Conservation (phyloP, 2,329 filamentous ascomycete species). For the Neophaeococcomyces aloes region DNA sequence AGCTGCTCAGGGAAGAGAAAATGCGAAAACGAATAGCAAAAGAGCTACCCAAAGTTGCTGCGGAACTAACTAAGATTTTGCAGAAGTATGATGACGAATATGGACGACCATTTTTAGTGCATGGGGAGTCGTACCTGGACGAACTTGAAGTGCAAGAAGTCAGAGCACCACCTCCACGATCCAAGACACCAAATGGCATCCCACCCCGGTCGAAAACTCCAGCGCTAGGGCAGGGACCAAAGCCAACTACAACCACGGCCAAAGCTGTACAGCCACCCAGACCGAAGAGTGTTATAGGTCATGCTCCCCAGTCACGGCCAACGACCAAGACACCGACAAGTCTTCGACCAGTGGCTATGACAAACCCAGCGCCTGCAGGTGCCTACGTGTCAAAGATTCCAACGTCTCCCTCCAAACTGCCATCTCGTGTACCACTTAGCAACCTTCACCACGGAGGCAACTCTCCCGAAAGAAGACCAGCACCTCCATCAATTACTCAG, state of each 20-base stretch:
- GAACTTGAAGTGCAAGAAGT: conserved; percentile 57
- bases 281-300: conserved; percentile 30
- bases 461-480: conserved; percentile 59
- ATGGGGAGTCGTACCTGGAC: conserved; percentile 84
- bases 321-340: conserved; percentile 39
- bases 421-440: conserved; percentile 35
- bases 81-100: conserved; percentile 90
- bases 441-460: conserved; percentile 50
- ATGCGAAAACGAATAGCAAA: conserved; percentile 96
- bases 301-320: conserved; percentile 32
- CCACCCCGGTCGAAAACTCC: conserved; percentile 44
- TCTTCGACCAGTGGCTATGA: conserved; percentile 22
- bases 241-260: conserved; percentile 11
- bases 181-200: conserved; percentile 64
- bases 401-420: conserved; percentile 40
- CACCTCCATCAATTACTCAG: conserved; percentile 28
- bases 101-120: conserved; percentile 82
- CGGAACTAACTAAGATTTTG: conserved; percentile 70
- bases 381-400: conserved; percentile 24
- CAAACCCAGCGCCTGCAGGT: conserved; percentile 20
- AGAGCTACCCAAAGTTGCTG: conserved; percentile 82
- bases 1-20: conserved; percentile 90
- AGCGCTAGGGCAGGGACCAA: conserved; percentile 20
- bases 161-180: conserved; percentile 51
- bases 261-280: conserved; percentile 19